Base-by-base conservation (phyloP, 2,329 filamentous ascomycete genomes). In the Fusarium sp. region DNA sequence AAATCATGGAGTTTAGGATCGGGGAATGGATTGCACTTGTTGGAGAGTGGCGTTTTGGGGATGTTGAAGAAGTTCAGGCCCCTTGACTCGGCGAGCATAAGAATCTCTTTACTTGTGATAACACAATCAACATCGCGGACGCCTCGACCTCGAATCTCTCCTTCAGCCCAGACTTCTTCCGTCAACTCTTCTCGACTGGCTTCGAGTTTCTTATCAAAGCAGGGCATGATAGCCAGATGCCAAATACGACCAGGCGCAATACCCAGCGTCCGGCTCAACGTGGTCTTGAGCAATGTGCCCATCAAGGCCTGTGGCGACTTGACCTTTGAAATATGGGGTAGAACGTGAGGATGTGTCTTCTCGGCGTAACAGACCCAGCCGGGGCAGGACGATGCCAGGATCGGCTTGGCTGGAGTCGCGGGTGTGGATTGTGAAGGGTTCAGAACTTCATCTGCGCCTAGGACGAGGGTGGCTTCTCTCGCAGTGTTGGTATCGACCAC, bases 341-440 rank as follows among this genome's bases (percentile, higher is more conserved):
- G 85, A 57, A 98, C 89, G 75, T 97, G 91, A 3, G 96, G 94
- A 76, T 99, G 96, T 57, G 95, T 98, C 82, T 99, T 98, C 79
- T 99, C 96, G 28, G 95, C 95, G 76, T 99, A 99, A 81, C 96
- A 99, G 57, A 99, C 95, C 94, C 97, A 99, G 9, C 96, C 96
- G 1, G 96, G 96, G 78, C 96, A 99, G 20, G 93, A 93, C 5
- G 94, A 94, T 10, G 94, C 93, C 42, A 99, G 85, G 31, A 95
- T 89, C 0, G 93, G 92, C 55, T 83, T 83, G 45, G 71, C 47
- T 18, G 75, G 74, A 10, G 65, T 47, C 9, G 54, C 36, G 20
- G 59, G 28, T 31, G 57, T 68, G 6, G 77, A 65, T 26, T 62
- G 71, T 28, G 74, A 57, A 37, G 68, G 67, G 42, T 71, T 78